phyloP scores from a whole-genome alignment of 129 eudicot genomes.

The Pseudognaphalium luteoalbum region DNA sequence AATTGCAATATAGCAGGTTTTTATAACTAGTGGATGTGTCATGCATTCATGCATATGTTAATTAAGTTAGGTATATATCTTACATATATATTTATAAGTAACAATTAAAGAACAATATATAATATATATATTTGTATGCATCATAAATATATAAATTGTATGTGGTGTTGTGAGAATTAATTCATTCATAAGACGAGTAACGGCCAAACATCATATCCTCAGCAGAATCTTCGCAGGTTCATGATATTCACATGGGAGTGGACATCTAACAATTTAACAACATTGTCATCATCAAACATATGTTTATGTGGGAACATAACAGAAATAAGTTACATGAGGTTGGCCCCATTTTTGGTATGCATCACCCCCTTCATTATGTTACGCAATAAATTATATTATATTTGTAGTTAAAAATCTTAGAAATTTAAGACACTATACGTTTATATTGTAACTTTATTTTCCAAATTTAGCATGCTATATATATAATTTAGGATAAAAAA shows the following conservation, averaged over 20 bases:
- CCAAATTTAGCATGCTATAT: background rate
- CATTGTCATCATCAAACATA: slow-evolving; percentile 44
- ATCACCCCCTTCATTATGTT: slow-evolving; percentile 18
- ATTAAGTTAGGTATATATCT: background rate
- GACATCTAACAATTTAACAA: slow-evolving; percentile 40
- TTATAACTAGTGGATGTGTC: background rate
- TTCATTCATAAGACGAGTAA: slow-evolving; percentile 28
- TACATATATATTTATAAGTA: too few species aligned
- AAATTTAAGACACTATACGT: background rate
- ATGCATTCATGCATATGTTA: background rate
- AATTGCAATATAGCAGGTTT: background rate
- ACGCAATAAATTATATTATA: background rate
- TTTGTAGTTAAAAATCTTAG: background rate
- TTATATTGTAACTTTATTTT: background rate
- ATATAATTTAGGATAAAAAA: background rate
- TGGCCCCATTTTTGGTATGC: slow-evolving; percentile 36
- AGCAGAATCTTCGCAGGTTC: slow-evolving; percentile 51
- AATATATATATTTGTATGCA: too few species aligned
- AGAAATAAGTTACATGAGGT: slow-evolving; percentile 40
- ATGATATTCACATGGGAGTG: slow-evolving; percentile 39
- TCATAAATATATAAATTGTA: background rate
- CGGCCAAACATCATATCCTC: slow-evolving; percentile 44
- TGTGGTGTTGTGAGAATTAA: background rate
- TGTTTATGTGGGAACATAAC: slow-evolving; percentile 37
- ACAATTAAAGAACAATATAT: background rate